Evolutionary conservation across 139 green algal genomes (phyloP).

Genomic region (Picochlorum sp.): DNA sequence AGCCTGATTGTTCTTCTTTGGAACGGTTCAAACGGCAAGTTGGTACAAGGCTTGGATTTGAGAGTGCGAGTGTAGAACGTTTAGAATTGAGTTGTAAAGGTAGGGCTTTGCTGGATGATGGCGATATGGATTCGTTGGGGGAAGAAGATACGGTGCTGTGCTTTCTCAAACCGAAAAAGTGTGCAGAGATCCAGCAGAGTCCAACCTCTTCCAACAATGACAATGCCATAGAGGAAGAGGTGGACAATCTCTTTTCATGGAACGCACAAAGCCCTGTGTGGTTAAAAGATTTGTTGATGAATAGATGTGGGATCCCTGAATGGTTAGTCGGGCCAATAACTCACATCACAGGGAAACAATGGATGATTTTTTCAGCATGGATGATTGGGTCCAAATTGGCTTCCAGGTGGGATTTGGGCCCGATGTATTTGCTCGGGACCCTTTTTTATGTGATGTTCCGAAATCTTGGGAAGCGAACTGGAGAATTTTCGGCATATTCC

Average conservation of each 20-base stretch:
- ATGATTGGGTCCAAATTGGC: constrained; percentile 22
- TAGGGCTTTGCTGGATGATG: no score
- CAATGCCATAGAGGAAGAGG: background rate
- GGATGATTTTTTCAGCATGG: constrained; percentile 29
- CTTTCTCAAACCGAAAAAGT: no score
- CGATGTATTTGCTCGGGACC: constrained; percentile 15
- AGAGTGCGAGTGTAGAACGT: no score
- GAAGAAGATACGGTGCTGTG: no score
- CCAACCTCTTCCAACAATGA: no score
- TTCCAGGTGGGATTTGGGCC: constrained; percentile 15
- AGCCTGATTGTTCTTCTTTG: background rate
- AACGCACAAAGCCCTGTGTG: background rate
- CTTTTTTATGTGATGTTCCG: constrained; percentile 36
- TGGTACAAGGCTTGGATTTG: no score
- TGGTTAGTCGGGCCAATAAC: constrained; percentile 21
- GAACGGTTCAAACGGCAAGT: background rate
- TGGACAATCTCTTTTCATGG: background rate
- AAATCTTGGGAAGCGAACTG: constrained; percentile 38
- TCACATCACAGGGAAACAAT: constrained; percentile 2
- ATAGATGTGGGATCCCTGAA: constrained; percentile 25
- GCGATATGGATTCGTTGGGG: no score
- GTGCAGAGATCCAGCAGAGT: no score
- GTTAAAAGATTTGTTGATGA: background rate
- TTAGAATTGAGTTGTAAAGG: no score
- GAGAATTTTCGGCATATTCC: constrained; percentile 33